Evolutionary conservation across 306 rosid genomes (phyloP).

Genomic region (Quercus gilva): DNA sequence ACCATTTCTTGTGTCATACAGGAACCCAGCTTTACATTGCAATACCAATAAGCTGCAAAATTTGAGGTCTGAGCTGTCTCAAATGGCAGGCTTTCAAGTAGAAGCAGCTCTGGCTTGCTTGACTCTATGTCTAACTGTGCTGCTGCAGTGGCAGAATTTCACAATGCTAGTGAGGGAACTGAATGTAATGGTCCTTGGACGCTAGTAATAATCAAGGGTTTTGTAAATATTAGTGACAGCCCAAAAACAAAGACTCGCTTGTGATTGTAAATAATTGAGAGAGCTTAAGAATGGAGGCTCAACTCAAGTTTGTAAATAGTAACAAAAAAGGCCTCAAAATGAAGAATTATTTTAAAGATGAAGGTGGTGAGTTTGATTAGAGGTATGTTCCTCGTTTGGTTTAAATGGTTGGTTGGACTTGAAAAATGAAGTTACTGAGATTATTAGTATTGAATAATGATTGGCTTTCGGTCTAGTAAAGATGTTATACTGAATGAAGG

Average conservation of each 20-base stretch:
- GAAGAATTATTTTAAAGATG: slow-evolving; percentile 70
- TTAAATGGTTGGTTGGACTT: neutral
- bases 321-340: slow-evolving; percentile 52
- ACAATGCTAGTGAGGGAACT: slow-evolving; percentile 44
- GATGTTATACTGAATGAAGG: too few species aligned
- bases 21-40: slow-evolving; percentile 41
- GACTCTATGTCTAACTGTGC: slow-evolving; percentile 24
- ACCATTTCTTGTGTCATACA: slow-evolving; percentile 17
- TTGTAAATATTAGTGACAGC: slow-evolving; percentile 65
- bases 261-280: slow-evolving; percentile 81
- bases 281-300: slow-evolving; percentile 63
- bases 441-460: neutral
- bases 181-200: slow-evolving; percentile 37
- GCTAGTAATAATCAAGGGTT: slow-evolving; percentile 36
- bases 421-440: slow-evolving; percentile 1
- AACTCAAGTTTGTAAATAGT: slow-evolving; percentile 78
- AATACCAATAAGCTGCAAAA: slow-evolving; percentile 38
- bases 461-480: too few species aligned
- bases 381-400: slow-evolving; percentile 40
- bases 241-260: slow-evolving; percentile 52
- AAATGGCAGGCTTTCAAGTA: slow-evolving; percentile 55
- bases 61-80: slow-evolving; percentile 34
- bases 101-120: slow-evolving; percentile 35
- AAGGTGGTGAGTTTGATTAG: slow-evolving; percentile 45
- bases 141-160: slow-evolving; percentile 29